phyloP scores from a whole-genome alignment of 2,329 filamentous ascomycete species.

The Metarhizium sp. region DNA sequence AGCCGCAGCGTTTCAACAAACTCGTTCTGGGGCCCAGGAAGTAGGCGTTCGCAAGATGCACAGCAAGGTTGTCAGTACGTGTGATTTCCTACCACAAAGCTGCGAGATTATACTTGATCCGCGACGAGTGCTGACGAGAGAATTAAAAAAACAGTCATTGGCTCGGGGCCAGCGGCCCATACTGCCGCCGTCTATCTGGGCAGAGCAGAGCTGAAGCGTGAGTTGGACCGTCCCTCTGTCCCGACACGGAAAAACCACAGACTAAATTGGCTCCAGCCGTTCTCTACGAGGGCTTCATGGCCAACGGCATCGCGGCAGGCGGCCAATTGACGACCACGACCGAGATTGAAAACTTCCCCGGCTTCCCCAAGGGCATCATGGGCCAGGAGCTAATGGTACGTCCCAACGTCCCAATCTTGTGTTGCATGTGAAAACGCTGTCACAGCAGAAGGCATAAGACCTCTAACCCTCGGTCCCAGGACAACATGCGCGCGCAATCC shows the following conservation, averaged over 20 bases:
- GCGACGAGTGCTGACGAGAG: not conserved
- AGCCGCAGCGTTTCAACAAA: constrained; percentile 48
- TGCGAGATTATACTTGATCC: too few relatives aligned
- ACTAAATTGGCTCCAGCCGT: constrained; percentile 45
- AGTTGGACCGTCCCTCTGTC: constrained; percentile 16
- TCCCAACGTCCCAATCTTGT: not conserved
- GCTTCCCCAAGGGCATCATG: constrained; percentile 83
- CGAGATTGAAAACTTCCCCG: constrained; percentile 96
- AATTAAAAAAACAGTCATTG: constrained; percentile 47
- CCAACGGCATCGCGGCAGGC: constrained; percentile 90
- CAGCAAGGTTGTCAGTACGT: constrained; percentile 81
- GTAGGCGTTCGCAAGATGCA: constrained; percentile 62
- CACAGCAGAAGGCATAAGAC: not conserved
- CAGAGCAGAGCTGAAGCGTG: constrained; percentile 83
- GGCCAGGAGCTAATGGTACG: constrained; percentile 76
- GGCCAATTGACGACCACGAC: constrained; percentile 97
- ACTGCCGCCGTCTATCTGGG: constrained; percentile 95
- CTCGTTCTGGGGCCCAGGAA: not conserved
- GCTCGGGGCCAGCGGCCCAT: constrained; percentile 94
- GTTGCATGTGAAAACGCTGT: too few relatives aligned
- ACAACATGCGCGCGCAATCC: constrained; percentile 87
- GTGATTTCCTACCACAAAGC: not conserved
- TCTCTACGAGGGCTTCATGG: constrained; percentile 95
- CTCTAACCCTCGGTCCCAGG: constrained; percentile 30
- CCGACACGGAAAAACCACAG: not conserved